phyloP scores from a whole-genome alignment of 2,329 filamentous ascomycete genomes.

The Coleophoma crateriformis region DNA sequence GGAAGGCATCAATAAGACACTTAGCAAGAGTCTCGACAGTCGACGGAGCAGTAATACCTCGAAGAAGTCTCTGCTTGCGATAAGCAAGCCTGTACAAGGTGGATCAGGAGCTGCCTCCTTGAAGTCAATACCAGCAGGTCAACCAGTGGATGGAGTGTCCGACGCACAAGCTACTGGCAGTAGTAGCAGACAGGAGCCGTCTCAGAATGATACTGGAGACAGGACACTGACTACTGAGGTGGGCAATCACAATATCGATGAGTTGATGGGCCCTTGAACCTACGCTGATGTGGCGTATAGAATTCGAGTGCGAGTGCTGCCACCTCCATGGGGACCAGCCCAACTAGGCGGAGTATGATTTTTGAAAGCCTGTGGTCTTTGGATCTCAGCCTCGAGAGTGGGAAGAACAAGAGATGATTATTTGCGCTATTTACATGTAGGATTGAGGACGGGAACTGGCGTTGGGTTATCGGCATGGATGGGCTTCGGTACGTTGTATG shows the following conservation, averaged over 20 bases:
- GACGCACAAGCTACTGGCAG: conserved; percentile 13
- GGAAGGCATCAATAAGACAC: conserved; percentile 68
- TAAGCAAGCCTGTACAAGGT: conserved; percentile 15
- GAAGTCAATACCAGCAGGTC: conserved; percentile 15
- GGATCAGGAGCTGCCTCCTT: conserved; percentile 17
- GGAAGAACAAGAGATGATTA: conserved; percentile 15
- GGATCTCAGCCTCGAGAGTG: conserved; percentile 49
- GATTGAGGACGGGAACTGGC: conserved; percentile 1
- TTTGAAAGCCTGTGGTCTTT: conserved; percentile 60
- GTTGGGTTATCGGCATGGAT: not conserved
- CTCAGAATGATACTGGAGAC: conserved; percentile 1
- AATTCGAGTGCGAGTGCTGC: conserved; percentile 7
- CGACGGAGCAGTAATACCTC: conserved; percentile 83
- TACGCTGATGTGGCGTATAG: conserved; percentile 20
- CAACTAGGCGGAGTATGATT: conserved; percentile 46
- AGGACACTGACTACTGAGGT: conserved; percentile 17
- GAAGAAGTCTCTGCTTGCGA: conserved; percentile 60
- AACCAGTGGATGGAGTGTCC: conserved; percentile 11
- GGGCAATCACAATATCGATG: conserved; percentile 19
- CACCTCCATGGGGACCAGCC: conserved; percentile 13
- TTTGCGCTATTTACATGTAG: not conserved
- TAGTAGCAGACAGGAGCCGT: conserved; percentile 8
- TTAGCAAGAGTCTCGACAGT: conserved; percentile 86
- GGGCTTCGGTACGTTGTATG: not conserved
- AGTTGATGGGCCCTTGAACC: conserved; percentile 20